These are phyloP conservation scores for Pisolithus albus DNA, from an alignment of 768 basidiomycete species.

Conservation along the genomic window DNA sequence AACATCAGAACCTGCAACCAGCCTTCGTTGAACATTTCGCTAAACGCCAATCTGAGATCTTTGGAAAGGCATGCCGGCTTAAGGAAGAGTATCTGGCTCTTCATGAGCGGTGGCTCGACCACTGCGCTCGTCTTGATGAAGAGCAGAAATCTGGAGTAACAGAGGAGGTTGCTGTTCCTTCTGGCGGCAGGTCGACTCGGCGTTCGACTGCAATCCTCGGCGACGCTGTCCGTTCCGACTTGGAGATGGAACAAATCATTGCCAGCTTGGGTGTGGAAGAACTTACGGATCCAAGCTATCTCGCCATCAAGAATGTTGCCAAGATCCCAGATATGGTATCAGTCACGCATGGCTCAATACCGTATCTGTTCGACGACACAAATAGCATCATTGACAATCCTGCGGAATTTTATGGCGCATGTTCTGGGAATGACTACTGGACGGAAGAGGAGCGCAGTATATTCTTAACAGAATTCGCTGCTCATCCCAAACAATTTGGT, in stretches of 20 bases:
- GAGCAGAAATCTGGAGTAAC: constrained; percentile 23
- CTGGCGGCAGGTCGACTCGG: constrained; percentile 58
- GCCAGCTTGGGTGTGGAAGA: constrained; percentile 91
- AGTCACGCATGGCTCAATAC: constrained; percentile 52
- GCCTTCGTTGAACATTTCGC: constrained; percentile 50
- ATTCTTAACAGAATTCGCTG: constrained; percentile 76
- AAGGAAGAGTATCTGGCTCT: constrained; percentile 60
- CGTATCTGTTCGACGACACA: constrained; percentile 75
- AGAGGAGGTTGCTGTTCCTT: constrained; percentile 35
- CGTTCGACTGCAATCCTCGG: constrained; percentile 66
- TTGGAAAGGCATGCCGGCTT: constrained; percentile 50
- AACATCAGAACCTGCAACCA: constrained; percentile 36
- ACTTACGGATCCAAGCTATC: constrained; percentile 82
- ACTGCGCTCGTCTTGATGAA: constrained; percentile 65
- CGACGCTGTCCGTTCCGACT: constrained; percentile 88
- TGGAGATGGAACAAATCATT: constrained; percentile 97
- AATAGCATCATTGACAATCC: constrained; percentile 76
- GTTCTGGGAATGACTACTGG: constrained; percentile 79
- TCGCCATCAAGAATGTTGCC: constrained; percentile 82
- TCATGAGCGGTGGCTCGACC: constrained; percentile 66
- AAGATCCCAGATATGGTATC: constrained; percentile 87
- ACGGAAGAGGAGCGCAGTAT: constrained; percentile 74
- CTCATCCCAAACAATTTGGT: constrained; percentile 93
- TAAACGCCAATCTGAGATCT: constrained; percentile 41
- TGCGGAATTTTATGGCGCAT: constrained; percentile 64